phyloP scores from a whole-genome alignment of 1,284 basidiomycete genomes.

The Bothia castanella region DNA sequence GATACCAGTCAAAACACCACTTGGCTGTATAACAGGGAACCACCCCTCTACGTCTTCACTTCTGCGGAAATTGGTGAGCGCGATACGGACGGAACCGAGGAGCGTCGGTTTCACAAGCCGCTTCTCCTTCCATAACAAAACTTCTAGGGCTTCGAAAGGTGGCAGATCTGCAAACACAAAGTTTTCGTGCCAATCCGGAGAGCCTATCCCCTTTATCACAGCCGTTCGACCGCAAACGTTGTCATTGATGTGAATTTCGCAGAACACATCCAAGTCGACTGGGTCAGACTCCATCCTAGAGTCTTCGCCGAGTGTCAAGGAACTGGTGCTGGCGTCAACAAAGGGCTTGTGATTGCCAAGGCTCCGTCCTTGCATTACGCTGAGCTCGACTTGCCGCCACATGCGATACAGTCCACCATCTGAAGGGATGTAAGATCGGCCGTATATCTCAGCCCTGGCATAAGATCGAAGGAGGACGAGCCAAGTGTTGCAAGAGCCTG shows the following conservation, averaged over 20 bases:
- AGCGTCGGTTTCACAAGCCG: slow-evolving; percentile 50
- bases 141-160: slow-evolving; percentile 62
- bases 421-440: slow-evolving; percentile 48
- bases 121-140: slow-evolving; percentile 66
- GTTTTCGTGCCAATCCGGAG: slow-evolving; percentile 73
- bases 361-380: slow-evolving; percentile 65
- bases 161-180: slow-evolving; percentile 72
- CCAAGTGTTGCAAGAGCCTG: slow-evolving; percentile 65
- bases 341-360: slow-evolving; percentile 48
- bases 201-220: slow-evolving; percentile 59
- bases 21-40: slow-evolving; percentile 68
- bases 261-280: slow-evolving; percentile 63
- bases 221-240: slow-evolving; percentile 67
- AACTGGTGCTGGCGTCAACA: slow-evolving; percentile 23
- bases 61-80: slow-evolving; percentile 65
- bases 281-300: slow-evolving; percentile 45
- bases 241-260: slow-evolving; percentile 65
- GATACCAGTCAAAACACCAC: slow-evolving; percentile 44
- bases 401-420: slow-evolving; percentile 78
- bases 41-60: slow-evolving; percentile 74
- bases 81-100: slow-evolving; percentile 62
- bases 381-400: slow-evolving; percentile 76
- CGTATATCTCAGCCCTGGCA: slow-evolving; percentile 73
- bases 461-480: slow-evolving; percentile 71
- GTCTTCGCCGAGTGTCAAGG: slow-evolving; percentile 33